Conservation (phyloP, 2,329 filamentous ascomycete species). For the Sarocladium strictum region DNA sequence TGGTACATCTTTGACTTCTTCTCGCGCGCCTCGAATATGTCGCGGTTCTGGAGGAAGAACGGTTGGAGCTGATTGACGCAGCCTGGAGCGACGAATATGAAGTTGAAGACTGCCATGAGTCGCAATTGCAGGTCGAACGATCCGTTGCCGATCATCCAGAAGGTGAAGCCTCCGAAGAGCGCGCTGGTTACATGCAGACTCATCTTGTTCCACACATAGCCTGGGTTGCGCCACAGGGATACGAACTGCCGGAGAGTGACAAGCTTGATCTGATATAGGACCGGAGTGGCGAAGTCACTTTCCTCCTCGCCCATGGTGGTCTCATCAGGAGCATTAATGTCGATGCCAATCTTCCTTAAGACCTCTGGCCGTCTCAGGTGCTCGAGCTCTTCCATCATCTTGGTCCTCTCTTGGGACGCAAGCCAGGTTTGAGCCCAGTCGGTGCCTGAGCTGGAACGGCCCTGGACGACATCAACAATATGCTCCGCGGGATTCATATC, state of each 20-base stretch:
- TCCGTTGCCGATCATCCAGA: constrained; percentile 50
- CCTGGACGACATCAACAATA: constrained; percentile 47
- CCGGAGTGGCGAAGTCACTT: background rate
- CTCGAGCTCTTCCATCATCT: background rate
- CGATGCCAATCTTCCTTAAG: background rate
- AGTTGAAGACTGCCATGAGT: constrained; percentile 61
- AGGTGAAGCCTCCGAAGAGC: constrained; percentile 61
- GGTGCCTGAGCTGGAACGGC: constrained; percentile 36
- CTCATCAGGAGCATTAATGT: background rate
- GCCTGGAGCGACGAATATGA: constrained; percentile 57
- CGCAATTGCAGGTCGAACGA: constrained; percentile 59
- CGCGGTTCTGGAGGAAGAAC: constrained; percentile 58
- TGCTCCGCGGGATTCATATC: constrained; percentile 64
- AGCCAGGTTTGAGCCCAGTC: constrained; percentile 60
- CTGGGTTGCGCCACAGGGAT: constrained; percentile 37
- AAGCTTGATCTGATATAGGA: background rate
- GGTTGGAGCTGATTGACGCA: constrained; percentile 58
- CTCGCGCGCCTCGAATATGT: constrained; percentile 61
- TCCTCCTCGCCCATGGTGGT: background rate
- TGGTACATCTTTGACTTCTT: constrained; percentile 59
- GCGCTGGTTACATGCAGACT: constrained; percentile 11
- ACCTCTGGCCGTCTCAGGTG: background rate
- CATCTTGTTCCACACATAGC: constrained; percentile 55
- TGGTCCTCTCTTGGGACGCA: background rate
- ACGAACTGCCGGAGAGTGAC: constrained; percentile 19